Evolutionary conservation across 2,329 filamentous ascomycete species (phyloP), one percentile per base, ranked within the genome.

Genomic region (Thelonectria discophora): DNA sequence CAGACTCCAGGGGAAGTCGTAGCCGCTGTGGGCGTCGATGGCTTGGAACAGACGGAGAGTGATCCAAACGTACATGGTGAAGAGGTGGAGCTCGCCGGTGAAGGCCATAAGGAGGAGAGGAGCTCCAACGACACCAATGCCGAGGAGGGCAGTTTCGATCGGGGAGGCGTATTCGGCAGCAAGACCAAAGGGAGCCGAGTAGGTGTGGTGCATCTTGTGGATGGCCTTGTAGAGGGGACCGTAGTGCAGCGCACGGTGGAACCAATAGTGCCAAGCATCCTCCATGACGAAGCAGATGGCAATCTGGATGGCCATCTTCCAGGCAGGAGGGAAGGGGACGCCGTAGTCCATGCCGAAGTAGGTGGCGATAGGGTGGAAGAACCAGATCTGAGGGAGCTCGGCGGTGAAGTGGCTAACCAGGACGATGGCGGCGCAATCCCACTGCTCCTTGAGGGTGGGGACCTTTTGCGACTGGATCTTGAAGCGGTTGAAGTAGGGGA

Each of bases 1-100:
- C 80, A 99, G 81, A 74, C 90, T 94, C 93, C 94, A 99, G 64
- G 95, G 95, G 81, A 99, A 98, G 76, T 99, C 95, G 79, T 98
- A 99, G 66, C 95, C 95, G 73, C 91, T 95, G 84, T 99, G 95
- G 30, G 95, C 91, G 77, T 99, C 95, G 76, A 99, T 96, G 73
- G 95, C 95, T 83, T 99, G 95, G 86, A 97, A 96, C 18, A 99
- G 84, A 70, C 95, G 93, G 70, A 93, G 84, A 55, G 93, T 83
- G 73, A 99, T 98, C 95, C 95, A 99, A 68, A 90, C 76, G 81
- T 98, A 99, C 94, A 99, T 98, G 73, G 95, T 99, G 77, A 97
- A 77, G 65, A 99, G 92, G 80, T 99, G 95, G 39, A 99, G 85
- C 68, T 99, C 89, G 67, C 89, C 88, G 46, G 93, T 97, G 73